Evolutionary conservation across 805 yeast species (phyloP).

Genomic region (Kodamaea jinghongensis): DNA sequence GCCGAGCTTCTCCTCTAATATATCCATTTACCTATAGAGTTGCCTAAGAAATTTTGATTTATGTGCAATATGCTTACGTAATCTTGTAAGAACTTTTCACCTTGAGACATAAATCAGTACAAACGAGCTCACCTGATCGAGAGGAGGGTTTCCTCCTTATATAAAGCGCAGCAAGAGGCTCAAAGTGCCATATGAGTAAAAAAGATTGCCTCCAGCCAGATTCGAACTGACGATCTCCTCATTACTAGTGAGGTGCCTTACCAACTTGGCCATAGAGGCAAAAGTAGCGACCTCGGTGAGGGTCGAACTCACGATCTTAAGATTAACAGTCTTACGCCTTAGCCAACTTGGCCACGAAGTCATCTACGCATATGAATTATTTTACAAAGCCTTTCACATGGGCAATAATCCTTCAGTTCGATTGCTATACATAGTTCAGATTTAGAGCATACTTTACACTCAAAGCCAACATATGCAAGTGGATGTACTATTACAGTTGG

Average conservation of each 20-base stretch:
- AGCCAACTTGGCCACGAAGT: conserved; percentile 19
- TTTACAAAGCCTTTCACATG: too few species aligned
- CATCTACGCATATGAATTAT: neutral
- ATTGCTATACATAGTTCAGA: too few species aligned
- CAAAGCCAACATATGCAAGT: too few species aligned
- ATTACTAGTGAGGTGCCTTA: conserved; percentile 19
- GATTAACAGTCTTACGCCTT: conserved; percentile 19
- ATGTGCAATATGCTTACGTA: neutral
- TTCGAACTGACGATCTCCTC: conserved; percentile 20
- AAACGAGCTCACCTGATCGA: too few species aligned
- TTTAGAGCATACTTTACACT: too few species aligned
- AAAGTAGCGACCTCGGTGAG: conserved; percentile 16
- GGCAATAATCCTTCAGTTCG: too few species aligned
- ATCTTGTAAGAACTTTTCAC: too few species aligned
- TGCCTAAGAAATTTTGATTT: neutral
- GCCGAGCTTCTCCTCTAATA: neutral
- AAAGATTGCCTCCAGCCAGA: conserved; percentile 18
- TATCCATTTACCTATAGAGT: neutral
- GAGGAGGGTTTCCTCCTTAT: too few species aligned
- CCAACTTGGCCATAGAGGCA: conserved; percentile 18
- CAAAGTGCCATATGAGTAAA: neutral
- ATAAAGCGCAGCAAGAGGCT: too few species aligned
- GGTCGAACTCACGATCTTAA: conserved; percentile 17
- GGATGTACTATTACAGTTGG: too few species aligned
- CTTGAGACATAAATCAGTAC: too few species aligned